Evolutionary conservation across 2,329 filamentous ascomycete genomes (phyloP).

Genomic region (Trichoderma koningii): DNA sequence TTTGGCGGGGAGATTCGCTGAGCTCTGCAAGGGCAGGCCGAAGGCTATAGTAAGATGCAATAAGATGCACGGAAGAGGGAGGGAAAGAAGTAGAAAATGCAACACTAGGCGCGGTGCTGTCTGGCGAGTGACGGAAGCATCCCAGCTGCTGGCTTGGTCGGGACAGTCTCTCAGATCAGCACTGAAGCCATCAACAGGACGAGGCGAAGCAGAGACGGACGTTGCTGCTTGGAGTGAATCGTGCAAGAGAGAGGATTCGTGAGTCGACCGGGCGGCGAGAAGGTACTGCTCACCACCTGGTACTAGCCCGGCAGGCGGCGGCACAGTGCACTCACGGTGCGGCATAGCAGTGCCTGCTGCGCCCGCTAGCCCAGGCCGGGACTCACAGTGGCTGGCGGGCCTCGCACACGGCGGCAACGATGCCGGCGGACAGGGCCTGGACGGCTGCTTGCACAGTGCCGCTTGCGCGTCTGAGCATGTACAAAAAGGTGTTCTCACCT

Average conservation of each 20-base stretch:
- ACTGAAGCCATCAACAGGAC: constrained; percentile 23
- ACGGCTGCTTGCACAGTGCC: constrained; percentile 16
- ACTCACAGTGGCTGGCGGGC: constrained; percentile 15
- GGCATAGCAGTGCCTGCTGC: constrained; percentile 25
- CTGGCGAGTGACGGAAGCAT: constrained; percentile 23
- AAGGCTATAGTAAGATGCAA: no score
- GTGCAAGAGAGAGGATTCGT: constrained; percentile 35
- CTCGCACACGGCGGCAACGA: constrained; percentile 9
- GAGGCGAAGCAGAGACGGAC: constrained; percentile 23
- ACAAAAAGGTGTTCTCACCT: background rate
- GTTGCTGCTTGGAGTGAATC: constrained; percentile 30
- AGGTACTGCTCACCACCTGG: background rate
- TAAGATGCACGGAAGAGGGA: background rate
- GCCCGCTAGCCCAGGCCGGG: constrained; percentile 27
- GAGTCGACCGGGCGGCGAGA: constrained; percentile 23
- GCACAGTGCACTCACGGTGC: constrained; percentile 23
- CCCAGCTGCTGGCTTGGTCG: constrained; percentile 14
- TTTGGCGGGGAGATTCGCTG: constrained; percentile 26
- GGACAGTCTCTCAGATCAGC: constrained; percentile 33
- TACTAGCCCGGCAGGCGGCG: constrained; percentile 21
- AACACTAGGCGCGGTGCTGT: constrained; percentile 9
- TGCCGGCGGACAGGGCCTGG: constrained; percentile 12
- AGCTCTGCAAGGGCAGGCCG: background rate
- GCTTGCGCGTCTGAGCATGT: background rate
- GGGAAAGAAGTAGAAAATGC: background rate